Evolutionary conservation across 2,329 filamentous ascomycete genomes (phyloP).

Genomic region (Talaromyces rugulosus): DNA sequence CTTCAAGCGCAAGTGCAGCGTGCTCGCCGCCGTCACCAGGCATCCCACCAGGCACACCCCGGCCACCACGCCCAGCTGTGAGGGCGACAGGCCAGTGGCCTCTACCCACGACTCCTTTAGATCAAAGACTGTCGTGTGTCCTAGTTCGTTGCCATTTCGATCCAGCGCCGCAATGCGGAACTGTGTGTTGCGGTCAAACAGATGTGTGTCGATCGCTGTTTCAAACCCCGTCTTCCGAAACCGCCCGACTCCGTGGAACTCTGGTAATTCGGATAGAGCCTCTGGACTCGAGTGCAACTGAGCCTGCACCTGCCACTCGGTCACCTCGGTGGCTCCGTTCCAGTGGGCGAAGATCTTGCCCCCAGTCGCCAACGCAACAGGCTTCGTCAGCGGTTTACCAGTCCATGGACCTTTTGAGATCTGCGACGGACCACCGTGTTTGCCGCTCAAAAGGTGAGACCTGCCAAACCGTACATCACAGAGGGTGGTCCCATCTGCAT

Average conservation of each 20-base stretch:
- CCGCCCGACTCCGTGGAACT: slow-evolving; percentile 6
- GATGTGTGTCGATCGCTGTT: slow-evolving; percentile 22
- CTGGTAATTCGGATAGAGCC: slow-evolving; percentile 1
- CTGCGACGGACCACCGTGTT: slow-evolving; percentile 50
- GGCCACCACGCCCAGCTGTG: slow-evolving; percentile 3
- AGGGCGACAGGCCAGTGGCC: slow-evolving; percentile 1
- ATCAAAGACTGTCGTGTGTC: slow-evolving; percentile 1
- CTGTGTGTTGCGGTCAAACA: slow-evolving; percentile 5
- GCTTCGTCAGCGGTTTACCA: slow-evolving; percentile 41
- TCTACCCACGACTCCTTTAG: slow-evolving; percentile 3
- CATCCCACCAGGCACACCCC: slow-evolving; percentile 5
- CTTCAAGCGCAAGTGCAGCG: slow-evolving; percentile 2
- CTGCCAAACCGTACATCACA: slow-evolving; percentile 50
- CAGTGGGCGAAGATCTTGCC: slow-evolving; percentile 38
- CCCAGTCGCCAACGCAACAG: slow-evolving; percentile 21
- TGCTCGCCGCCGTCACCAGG: slow-evolving; percentile 2
- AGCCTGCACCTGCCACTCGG: slow-evolving; percentile 25
- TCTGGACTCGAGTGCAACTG: slow-evolving; percentile 7
- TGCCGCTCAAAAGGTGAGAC: slow-evolving; percentile 14
- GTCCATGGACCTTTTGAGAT: slow-evolving; percentile 52
- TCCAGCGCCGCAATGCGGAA: slow-evolving; percentile 22
- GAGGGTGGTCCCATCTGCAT: slow-evolving; percentile 45
- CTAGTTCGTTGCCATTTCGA: slow-evolving; percentile 2
- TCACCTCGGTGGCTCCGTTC: slow-evolving; percentile 45
- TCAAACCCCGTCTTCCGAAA: slow-evolving; percentile 28